Conservation (phyloP, 2,329 filamentous ascomycete genomes). For the Monilinia vaccinii-corymbosi region DNA sequence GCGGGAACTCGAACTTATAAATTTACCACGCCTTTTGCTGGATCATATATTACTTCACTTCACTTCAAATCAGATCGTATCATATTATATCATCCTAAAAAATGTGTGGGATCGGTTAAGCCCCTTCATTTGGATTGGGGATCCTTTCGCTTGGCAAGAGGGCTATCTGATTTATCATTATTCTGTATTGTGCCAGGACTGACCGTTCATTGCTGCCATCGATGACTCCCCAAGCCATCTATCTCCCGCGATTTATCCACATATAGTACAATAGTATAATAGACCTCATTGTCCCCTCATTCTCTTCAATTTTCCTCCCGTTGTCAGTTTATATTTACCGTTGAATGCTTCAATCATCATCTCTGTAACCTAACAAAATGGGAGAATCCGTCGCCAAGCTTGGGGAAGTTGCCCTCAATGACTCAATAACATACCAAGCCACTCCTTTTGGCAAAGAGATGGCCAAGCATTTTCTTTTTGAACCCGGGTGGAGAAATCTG, state of each 20-base stretch:
- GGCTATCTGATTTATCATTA: neutral
- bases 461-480: conserved; percentile 30
- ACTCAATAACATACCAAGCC: conserved; percentile 17
- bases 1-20: neutral
- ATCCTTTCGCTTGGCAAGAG: neutral
- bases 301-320: neutral
- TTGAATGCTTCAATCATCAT: neutral
- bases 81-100: neutral
- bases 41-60: neutral
- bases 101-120: neutral
- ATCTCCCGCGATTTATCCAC: neutral
- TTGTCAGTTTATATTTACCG: neutral
- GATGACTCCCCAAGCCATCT: neutral
- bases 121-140: neutral
- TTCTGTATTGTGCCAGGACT: neutral
- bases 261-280: neutral
- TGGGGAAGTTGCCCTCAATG: conserved; percentile 15
- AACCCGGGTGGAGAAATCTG: conserved; percentile 27
- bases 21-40: conserved; percentile 4
- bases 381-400: conserved; percentile 13
- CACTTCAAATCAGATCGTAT: neutral
- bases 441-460: conserved; percentile 29
- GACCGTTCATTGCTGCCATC: neutral
- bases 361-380: neutral
- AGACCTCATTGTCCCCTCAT: neutral